These are phyloP conservation scores for Botrytis galanthina DNA, from an alignment of 2,329 filamentous ascomycete genomes.

Conservation along the genomic window DNA sequence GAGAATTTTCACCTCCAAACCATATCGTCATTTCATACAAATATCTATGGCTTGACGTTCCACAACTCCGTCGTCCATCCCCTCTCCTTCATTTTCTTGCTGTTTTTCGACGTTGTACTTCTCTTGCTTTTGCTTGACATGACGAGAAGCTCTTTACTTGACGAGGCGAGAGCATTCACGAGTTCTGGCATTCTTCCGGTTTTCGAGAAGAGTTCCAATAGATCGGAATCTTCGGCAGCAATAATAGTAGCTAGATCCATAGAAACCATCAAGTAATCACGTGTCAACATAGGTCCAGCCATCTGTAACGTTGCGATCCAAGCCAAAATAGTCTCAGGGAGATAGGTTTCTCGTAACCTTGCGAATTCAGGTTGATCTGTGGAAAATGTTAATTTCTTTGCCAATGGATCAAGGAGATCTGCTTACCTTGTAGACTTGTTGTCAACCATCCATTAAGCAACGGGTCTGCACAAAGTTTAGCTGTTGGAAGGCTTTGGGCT, in stretches of 20 bases:
- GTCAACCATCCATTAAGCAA: constrained; percentile 65
- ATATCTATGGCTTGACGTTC: constrained; percentile 39
- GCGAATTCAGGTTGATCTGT: constrained; percentile 59
- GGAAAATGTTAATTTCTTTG: constrained; percentile 27
- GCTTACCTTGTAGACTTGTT: constrained; percentile 31
- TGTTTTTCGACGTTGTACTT: constrained; percentile 43
- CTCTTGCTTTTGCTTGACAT: constrained; percentile 52
- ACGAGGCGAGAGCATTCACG: constrained; percentile 66
- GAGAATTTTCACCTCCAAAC: not conserved
- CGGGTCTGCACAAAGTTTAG: constrained; percentile 57
- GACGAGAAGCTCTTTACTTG: constrained; percentile 41
- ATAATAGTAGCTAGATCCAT: constrained; percentile 81
- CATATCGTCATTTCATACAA: not conserved
- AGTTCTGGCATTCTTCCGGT: constrained; percentile 71
- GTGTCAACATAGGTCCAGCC: constrained; percentile 69
- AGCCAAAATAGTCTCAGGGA: constrained; percentile 81
- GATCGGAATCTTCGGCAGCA: constrained; percentile 66
- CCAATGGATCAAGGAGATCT: not conserved
- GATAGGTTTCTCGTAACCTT: constrained; percentile 70
- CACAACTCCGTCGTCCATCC: constrained; percentile 64
- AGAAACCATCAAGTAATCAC: constrained; percentile 75
- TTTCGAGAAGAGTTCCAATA: constrained; percentile 63
- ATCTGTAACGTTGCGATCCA: constrained; percentile 81
- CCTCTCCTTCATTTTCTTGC: constrained; percentile 59
- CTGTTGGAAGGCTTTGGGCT: constrained; percentile 51